These are phyloP conservation scores for Neurospora discreta DNA, from an alignment of 495 filamentous ascomycete species.

Conservation along the genomic window DNA sequence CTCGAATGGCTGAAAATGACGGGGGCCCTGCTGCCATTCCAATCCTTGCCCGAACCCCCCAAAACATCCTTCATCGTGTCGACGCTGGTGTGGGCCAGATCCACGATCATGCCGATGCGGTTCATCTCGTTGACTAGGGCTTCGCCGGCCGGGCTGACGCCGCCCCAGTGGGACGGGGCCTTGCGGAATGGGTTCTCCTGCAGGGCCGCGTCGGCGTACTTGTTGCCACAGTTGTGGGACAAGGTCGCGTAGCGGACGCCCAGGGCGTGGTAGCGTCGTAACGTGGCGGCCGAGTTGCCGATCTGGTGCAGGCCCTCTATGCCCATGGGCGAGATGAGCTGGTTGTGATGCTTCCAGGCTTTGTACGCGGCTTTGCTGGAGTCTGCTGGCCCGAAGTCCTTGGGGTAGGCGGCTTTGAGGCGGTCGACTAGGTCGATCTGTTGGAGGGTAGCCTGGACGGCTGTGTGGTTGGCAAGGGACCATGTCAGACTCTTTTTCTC, in stretches of 20 bases:
- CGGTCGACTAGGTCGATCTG: slow-evolving; percentile 76
- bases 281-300: slow-evolving; percentile 68
- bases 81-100: slow-evolving; percentile 55
- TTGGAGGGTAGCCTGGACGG: slow-evolving; percentile 59
- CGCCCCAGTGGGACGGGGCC: slow-evolving; percentile 44
- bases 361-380: slow-evolving; percentile 47
- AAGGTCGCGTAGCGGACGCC: slow-evolving; percentile 89
- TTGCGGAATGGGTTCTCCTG: slow-evolving; percentile 31
- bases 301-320: slow-evolving; percentile 96
- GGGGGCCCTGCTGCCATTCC: slow-evolving; percentile 48
- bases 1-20: slow-evolving; percentile 66
- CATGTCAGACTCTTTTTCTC: background rate
- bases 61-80: slow-evolving; percentile 64
- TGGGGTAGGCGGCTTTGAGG: slow-evolving; percentile 54
- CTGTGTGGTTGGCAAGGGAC: slow-evolving; percentile 3
- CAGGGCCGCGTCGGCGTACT: slow-evolving; percentile 76
- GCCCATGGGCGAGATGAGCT: slow-evolving; percentile 55
- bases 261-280: slow-evolving; percentile 61
- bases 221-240: slow-evolving; percentile 90
- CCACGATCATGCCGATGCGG: slow-evolving; percentile 67
- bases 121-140: slow-evolving; percentile 68
- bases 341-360: slow-evolving; percentile 44
- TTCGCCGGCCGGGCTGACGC: slow-evolving; percentile 59
- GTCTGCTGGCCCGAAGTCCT: slow-evolving; percentile 49
- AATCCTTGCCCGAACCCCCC: slow-evolving; percentile 26